These are phyloP conservation scores for Crucihimalaya himalaica DNA, from an alignment of 345 rosid species.

Conservation along the genomic window DNA sequence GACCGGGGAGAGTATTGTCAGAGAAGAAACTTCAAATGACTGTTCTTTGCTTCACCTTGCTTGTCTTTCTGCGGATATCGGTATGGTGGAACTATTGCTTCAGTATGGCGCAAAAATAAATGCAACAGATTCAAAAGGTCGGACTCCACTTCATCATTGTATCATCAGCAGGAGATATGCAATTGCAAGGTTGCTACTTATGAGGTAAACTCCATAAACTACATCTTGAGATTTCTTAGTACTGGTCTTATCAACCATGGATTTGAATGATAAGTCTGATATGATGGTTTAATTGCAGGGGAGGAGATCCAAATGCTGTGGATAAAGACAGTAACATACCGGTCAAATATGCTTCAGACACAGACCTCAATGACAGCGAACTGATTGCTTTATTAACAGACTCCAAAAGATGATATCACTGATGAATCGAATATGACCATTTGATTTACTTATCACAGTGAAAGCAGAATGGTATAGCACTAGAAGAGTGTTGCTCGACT, in stretches of 20 bases:
- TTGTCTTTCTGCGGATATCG: slow-evolving; percentile 70
- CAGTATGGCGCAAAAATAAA: slow-evolving; percentile 74
- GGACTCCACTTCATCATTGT: slow-evolving; percentile 63
- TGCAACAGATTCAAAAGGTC: slow-evolving; percentile 58
- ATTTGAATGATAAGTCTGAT: slow-evolving; percentile 4
- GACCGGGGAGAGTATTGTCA: slow-evolving; percentile 40
- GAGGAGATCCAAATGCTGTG: slow-evolving; percentile 59
- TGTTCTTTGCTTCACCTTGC: slow-evolving; percentile 83
- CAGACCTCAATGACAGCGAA: slow-evolving; percentile 50
- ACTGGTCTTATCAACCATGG: not conserved
- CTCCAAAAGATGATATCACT: slow-evolving; percentile 38
- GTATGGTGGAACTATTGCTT: slow-evolving; percentile 74
- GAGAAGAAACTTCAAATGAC: slow-evolving; percentile 49
- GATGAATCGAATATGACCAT: slow-evolving; percentile 4
- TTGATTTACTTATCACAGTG: slow-evolving; percentile 3
- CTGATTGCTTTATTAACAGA: slow-evolving; percentile 47
- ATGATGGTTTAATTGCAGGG: slow-evolving; percentile 48
- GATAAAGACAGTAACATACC: slow-evolving; percentile 52
- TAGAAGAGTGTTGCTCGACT: slow-evolving; percentile 25
- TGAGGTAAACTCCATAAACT: slow-evolving; percentile 47
- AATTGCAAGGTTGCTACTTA: slow-evolving; percentile 62
- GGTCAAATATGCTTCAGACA: slow-evolving; percentile 46
- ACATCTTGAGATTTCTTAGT: not conserved
- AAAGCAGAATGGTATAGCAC: slow-evolving; percentile 32
- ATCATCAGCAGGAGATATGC: slow-evolving; percentile 54